Conservation (phyloP, 1,284 basidiomycete species). For the Vanrija humicola region DNA sequence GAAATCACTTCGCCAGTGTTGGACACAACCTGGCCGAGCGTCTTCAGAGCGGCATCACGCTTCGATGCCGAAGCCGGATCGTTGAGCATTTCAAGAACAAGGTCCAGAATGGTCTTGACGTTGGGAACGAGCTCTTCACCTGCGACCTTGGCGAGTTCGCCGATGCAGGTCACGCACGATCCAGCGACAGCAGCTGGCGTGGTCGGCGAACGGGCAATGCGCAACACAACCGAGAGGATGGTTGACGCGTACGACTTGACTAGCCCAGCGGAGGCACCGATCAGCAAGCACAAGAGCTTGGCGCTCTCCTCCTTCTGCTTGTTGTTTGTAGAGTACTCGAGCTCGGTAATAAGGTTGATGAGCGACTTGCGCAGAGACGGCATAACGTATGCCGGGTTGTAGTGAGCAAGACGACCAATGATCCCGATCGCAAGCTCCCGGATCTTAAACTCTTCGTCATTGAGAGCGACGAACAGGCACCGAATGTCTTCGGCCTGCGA, state of each 20-base stretch:
- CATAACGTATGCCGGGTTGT: slow-evolving; percentile 99
- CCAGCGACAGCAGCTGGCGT: slow-evolving; percentile 83
- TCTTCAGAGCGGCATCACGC: slow-evolving; percentile 89
- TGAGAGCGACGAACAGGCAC: slow-evolving; percentile 93
- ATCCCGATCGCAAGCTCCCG: slow-evolving; percentile 84
- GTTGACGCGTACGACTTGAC: slow-evolving; percentile 98
- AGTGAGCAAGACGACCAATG: slow-evolving; percentile 88
- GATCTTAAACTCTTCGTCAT: slow-evolving; percentile 95
- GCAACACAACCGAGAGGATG: slow-evolving; percentile 85
- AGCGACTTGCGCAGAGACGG: slow-evolving; percentile 92
- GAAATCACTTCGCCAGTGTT: slow-evolving; percentile 93
- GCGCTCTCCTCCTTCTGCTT: slow-evolving; percentile 85
- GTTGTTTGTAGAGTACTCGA: slow-evolving; percentile 92
- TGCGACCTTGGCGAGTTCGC: slow-evolving; percentile 88
- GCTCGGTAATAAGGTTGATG: slow-evolving; percentile 92
- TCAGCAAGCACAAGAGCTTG: slow-evolving; percentile 76
- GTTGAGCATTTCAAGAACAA: slow-evolving; percentile 81
- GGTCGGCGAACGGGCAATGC: slow-evolving; percentile 71
- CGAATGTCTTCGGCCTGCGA: slow-evolving; percentile 98
- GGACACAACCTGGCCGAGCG: slow-evolving; percentile 91
- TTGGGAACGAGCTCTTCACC: slow-evolving; percentile 85
- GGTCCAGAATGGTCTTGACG: slow-evolving; percentile 81
- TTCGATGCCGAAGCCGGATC: slow-evolving; percentile 73
- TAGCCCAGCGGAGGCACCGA: slow-evolving; percentile 84
- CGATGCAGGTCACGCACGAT: slow-evolving; percentile 88